These are phyloP conservation scores for Corymbia calophylla DNA, from an alignment of 441 rosid species.

Conservation along the genomic window DNA sequence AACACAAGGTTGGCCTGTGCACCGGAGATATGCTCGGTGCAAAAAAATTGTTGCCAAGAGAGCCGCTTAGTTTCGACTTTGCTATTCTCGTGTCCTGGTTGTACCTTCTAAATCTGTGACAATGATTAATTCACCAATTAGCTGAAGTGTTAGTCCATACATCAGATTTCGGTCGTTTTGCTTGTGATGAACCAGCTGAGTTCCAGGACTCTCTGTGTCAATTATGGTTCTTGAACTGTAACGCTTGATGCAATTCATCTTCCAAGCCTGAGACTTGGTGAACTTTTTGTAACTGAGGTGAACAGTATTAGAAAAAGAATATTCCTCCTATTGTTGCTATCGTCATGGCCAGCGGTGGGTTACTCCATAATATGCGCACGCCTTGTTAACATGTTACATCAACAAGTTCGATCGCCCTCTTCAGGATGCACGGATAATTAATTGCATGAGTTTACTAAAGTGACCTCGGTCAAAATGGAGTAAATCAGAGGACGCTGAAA, in stretches of 20 bases:
- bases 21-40: neutral
- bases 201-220: neutral
- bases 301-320: neutral
- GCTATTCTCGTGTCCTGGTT: neutral
- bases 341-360: neutral
- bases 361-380: neutral
- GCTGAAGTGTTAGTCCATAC: neutral
- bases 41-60: neutral
- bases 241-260: neutral
- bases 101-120: neutral
- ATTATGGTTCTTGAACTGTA: neutral
- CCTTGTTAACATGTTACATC: neutral
- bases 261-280: neutral
- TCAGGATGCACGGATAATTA: neutral
- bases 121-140: neutral
- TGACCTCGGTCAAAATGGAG: neutral
- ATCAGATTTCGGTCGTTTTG: neutral
- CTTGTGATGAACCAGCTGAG: neutral
- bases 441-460: neutral
- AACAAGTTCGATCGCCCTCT: neutral
- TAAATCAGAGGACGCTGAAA: neutral
- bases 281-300: neutral
- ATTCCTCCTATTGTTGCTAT: neutral
- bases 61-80: neutral
- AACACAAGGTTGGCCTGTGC: neutral